Evolutionary conservation across 306 rosid species (phyloP).

Genomic region (Lupinus albus): DNA sequence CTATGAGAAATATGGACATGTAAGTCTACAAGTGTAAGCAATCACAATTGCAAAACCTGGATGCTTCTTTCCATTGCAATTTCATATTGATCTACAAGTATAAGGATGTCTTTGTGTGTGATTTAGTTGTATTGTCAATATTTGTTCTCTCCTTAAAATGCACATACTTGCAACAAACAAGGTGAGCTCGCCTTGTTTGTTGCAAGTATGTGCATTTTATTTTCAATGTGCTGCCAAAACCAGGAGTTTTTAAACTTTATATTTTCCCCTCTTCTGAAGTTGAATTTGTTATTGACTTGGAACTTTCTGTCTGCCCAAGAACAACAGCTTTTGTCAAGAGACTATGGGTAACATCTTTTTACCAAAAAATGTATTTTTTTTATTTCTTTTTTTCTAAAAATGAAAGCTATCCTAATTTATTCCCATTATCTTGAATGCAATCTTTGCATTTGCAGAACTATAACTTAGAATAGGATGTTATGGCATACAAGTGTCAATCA

Average conservation of each 20-base stretch:
- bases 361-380: too few relatives aligned
- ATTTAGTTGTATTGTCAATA: too few relatives aligned
- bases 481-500: slow-evolving; percentile 7
- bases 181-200: background rate
- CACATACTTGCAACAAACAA: background rate
- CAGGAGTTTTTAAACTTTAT: slow-evolving; percentile 6
- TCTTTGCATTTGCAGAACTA: slow-evolving; percentile 26
- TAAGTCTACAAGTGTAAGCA: background rate
- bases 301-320: slow-evolving; percentile 4
- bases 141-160: too few relatives aligned
- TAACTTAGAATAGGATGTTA: slow-evolving; percentile 9
- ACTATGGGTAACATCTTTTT: background rate
- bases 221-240: slow-evolving; percentile 7
- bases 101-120: too few relatives aligned
- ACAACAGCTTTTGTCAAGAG: slow-evolving; percentile 3
- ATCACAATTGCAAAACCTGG: background rate
- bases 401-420: background rate
- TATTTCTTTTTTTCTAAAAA: background rate
- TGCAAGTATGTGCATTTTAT: too few relatives aligned
- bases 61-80: slow-evolving; percentile 16
- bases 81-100: background rate
- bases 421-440: slow-evolving; percentile 12
- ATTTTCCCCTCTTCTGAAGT: background rate
- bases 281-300: slow-evolving; percentile 5
- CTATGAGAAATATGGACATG: background rate